Evolutionary conservation across 225 moss, liverwort and hornwort genomes (phyloP), one percentile per base, ranked within the genome.

Genomic region (Pseudoscleropodium purum): DNA sequence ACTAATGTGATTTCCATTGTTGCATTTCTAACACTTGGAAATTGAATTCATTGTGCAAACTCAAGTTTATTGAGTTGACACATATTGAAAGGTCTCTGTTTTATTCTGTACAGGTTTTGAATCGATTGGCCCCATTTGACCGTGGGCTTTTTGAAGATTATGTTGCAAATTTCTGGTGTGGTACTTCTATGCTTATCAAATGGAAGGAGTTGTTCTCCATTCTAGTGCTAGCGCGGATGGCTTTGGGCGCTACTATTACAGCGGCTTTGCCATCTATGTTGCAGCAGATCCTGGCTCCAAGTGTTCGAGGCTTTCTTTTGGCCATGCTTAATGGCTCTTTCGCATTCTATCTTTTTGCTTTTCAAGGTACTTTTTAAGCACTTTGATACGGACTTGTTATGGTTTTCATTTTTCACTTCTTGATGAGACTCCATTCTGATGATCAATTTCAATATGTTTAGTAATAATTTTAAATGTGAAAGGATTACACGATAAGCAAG

Each of bases 151-250:
- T 94, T 84, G 99, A 99, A 91, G 97, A 99, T 81, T 99, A 99
- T 92, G 99, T 99, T 73, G 99, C 99, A 30, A 99, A 99, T 66
- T 99, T 99, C 81, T 99, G 99, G 99, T 99, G 99, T 87, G 95
- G 93, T 76, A 99, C 97, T 49, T 93, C 97, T 62, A 94, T 97
- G 90, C 74, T 99, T 61, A 93, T 97, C 62, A 99, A 96, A 82
- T 99, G 99, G 99, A 99, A 97, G 84, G 95, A 95, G 81, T 68
- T 91, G 45, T 96, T 97, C 88, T 84, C 95, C 63, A 96, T 95
- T 85, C 92, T 93, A 88, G 92, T 91, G 68, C 91, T 99, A 51
- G 94, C 97, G 18, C 96, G 94, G 85, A 73, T 99, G 88, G 96
- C 99, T 76, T 89, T 96, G 72, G 95, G 92, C 63, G 92, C 95